Percentiles rank a stretch among this genome's conserved stretches.
phyloP scores from a whole-genome alignment of 2,329 filamentous ascomycete species.

The Fusarium vanettenii region DNA sequence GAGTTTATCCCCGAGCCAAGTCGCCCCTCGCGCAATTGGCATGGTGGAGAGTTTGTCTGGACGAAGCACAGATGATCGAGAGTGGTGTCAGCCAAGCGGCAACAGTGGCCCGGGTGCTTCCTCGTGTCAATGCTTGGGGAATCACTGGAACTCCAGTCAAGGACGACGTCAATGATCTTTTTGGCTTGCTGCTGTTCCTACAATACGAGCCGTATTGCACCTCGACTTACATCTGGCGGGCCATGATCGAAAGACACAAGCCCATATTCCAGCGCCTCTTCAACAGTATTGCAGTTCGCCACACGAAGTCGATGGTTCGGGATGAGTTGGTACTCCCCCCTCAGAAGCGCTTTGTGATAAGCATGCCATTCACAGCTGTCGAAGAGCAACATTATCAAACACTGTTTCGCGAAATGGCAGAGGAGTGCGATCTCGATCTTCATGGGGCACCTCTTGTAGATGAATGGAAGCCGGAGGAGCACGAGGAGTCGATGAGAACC shows the following conservation, averaged over 20 bases:
- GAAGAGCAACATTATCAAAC: slow-evolving; percentile 90
- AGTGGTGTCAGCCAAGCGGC: slow-evolving; percentile 88
- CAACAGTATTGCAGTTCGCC: slow-evolving; percentile 78
- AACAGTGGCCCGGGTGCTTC: slow-evolving; percentile 80
- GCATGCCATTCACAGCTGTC: slow-evolving; percentile 87
- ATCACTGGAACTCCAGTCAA: slow-evolving; percentile 89
- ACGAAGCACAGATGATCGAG: slow-evolving; percentile 93
- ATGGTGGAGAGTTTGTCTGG: slow-evolving; percentile 87
- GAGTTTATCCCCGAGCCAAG: slow-evolving; percentile 72
- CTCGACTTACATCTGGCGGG: slow-evolving; percentile 73
- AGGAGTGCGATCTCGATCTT: slow-evolving; percentile 72
- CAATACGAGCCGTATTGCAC: slow-evolving; percentile 80
- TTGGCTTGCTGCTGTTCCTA: slow-evolving; percentile 84
- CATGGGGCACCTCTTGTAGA: slow-evolving; percentile 71
- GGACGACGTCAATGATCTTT: slow-evolving; percentile 80
- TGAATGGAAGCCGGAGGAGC: slow-evolving; percentile 74
- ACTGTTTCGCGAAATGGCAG: slow-evolving; percentile 80
- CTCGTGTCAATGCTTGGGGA: slow-evolving; percentile 89
- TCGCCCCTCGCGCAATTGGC: slow-evolving; percentile 84
- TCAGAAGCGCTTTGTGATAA: slow-evolving; percentile 89
- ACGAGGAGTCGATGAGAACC: slow-evolving; percentile 77
- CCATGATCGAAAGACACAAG: slow-evolving; percentile 71
- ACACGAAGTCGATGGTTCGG: slow-evolving; percentile 85
- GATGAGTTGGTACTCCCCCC: slow-evolving; percentile 82
- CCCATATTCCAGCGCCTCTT: slow-evolving; percentile 77